Base-by-base conservation (phyloP, 192 early-diverging fungal genomes). In the Linderina pennispora region DNA sequence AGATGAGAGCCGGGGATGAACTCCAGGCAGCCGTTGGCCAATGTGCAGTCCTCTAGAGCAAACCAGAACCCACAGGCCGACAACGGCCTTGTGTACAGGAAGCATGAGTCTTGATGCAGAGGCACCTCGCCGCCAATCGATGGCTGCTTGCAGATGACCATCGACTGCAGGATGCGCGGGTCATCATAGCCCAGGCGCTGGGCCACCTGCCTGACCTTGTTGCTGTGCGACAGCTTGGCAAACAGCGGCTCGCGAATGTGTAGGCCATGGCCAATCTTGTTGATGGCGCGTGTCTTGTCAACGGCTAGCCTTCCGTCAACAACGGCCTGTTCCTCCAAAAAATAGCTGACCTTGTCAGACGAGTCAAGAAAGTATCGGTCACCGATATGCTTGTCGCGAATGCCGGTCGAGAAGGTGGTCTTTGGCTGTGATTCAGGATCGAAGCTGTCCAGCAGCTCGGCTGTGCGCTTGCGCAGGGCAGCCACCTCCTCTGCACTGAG, bases 211-310 rank as follows among this genome's bases (percentile, higher is more conserved):
- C 69, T 66, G 38, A 90, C 58, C 1, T 50, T 38, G 8, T 48
- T 46, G 13, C 77, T 67, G 3, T 84, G 53, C 1, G 89, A 83
- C 16, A 91, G 72, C n/a, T 65, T 74, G 4, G 60, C 51, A 49
- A 90, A 97, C 23, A 74, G 51, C 14, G 86, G 88, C 21, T 97
- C 86, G 2, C 82, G 49, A n/a, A 80, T 83, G 49, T 97, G 91
- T 15, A 97, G 48, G 4, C 85, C 89, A 53, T 95, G 92, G 0
- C 89, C 90, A 55, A 93, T 90, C 53, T 95, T 95, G 69, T 95
- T 92, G 51, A 95, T 82, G 10, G 90, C 80, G 1, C 60, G 45
- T 8, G 62, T 51, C 42, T 87, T 83, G 6, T 71, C 76, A 14
- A 81, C 80, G 3, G 61, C 55, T 21, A 96, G 50, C 14, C 78